Percentiles rank a stretch among this genome's conserved stretches.
phyloP scores from a whole-genome alignment of 2,329 filamentous ascomycete genomes.

The Scolecobasidium constrictum region DNA sequence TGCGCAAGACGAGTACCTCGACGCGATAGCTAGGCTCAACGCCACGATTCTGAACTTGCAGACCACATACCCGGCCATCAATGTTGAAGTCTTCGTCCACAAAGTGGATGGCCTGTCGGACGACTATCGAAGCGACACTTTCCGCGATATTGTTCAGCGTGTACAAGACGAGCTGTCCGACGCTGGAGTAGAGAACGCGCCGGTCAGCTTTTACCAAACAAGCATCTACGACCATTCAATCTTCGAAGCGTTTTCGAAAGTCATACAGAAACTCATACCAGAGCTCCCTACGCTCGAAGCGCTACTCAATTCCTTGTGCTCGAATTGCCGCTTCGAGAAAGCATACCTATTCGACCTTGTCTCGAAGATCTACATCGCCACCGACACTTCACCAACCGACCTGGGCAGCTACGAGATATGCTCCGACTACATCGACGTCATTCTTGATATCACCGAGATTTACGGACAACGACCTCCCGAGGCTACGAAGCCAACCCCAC shows the following conservation, averaged over 20 bases:
- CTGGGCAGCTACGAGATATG: conserved; percentile 97
- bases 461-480: conserved; percentile 61
- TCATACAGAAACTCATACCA: conserved; percentile 94
- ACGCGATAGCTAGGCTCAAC: conserved; percentile 79
- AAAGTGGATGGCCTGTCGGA: conserved; percentile 97
- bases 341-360: conserved; percentile 96
- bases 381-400: conserved; percentile 84
- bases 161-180: conserved; percentile 95
- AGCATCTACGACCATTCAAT: conserved; percentile 98
- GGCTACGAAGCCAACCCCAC: too few species aligned
- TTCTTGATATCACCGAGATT: conserved; percentile 91
- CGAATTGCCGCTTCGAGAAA: conserved; percentile 92
- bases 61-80: conserved; percentile 81
- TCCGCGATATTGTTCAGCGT: conserved; percentile 90
- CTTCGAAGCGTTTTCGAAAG: conserved; percentile 96
- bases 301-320: conserved; percentile 86
- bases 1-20: conserved; percentile 93
- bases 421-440: conserved; percentile 96
- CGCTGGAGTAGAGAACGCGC: conserved; percentile 83
- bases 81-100: conserved; percentile 97
- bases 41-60: conserved; percentile 82
- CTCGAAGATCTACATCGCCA: conserved; percentile 97
- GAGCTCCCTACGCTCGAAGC: conserved; percentile 87
- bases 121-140: conserved; percentile 91
- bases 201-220: conserved; percentile 89